Conservation (phyloP, 805 yeast species). For the Cyberlindnera samutprakarnensis region DNA sequence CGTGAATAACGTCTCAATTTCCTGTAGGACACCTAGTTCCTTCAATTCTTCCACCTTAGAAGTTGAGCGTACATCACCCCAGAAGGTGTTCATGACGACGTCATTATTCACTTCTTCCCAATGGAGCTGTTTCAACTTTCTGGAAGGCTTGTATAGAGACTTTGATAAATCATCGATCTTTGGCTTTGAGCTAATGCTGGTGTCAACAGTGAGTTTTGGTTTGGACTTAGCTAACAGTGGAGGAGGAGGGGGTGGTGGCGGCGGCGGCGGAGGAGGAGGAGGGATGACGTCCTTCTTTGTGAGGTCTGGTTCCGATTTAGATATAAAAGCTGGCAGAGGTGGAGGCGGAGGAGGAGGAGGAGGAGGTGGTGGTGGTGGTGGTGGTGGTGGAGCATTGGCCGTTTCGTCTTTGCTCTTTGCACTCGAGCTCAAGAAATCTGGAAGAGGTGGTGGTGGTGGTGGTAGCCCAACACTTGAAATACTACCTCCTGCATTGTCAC, state of each 20-base stretch:
- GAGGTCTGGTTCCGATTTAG: conserved; percentile 1
- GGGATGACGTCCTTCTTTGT: conserved; percentile 2
- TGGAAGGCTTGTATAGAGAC: conserved; percentile 21
- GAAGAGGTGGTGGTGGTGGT: conserved; percentile 3
- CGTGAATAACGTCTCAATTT: conserved; percentile 81
- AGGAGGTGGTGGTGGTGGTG: conserved; percentile 2
- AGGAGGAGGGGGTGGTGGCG: conserved; percentile 22
- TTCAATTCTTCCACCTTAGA: conserved; percentile 53
- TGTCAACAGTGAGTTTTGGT: conserved; percentile 11
- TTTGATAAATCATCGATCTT: conserved; percentile 6
- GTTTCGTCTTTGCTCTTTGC: conserved; percentile 1
- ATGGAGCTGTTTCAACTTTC: conserved; percentile 86
- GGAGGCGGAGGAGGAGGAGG: conserved; percentile 7
- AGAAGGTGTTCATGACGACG: conserved; percentile 74
- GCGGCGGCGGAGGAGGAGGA: conserved; percentile 22
- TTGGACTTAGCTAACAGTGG: conserved; percentile 18
- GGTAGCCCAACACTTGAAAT: background rate
- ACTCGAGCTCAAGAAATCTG: conserved; percentile 5
- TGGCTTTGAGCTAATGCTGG: no score
- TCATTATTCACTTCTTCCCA: conserved; percentile 80
- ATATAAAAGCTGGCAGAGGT: conserved; percentile 2
- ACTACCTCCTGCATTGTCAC: background rate
- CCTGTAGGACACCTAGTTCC: conserved; percentile 73
- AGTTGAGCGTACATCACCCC: conserved; percentile 61
- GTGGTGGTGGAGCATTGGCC: background rate